Evolutionary conservation across 495 filamentous ascomycete species (phyloP).

Genomic region (Symbiotaphrina buchneri): DNA sequence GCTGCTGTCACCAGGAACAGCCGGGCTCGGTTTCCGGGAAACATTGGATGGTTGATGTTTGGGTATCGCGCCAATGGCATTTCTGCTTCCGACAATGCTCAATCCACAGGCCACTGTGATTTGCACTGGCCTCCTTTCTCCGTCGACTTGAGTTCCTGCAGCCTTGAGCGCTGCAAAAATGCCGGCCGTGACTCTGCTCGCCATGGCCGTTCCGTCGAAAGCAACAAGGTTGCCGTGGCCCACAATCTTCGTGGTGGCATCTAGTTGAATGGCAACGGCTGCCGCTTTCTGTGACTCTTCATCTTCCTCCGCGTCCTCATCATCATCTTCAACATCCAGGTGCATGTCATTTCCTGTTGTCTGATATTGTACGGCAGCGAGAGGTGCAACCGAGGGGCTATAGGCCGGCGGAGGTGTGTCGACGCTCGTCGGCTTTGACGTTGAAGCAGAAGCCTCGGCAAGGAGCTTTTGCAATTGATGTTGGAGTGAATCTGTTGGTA

Average conservation of each 20-base stretch:
- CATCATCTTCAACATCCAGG: conserved; percentile 1
- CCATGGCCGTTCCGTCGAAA: conserved; percentile 1
- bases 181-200: background rate
- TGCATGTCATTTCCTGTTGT: background rate
- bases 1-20: background rate
- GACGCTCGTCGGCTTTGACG: background rate
- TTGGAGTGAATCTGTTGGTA: background rate
- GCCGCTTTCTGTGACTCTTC: background rate
- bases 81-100: conserved; percentile 1
- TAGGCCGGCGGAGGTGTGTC: conserved; percentile 3
- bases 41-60: too few relatives aligned
- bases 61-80: conserved; percentile 1
- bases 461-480: conserved; percentile 1
- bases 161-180: background rate
- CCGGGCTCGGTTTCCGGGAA: too few relatives aligned
- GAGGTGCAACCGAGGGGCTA: background rate
- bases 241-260: conserved; percentile 2
- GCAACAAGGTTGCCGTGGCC: conserved; percentile 4
- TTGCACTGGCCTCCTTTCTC: conserved; percentile 1
- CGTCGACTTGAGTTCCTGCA: background rate
- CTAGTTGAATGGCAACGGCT: conserved; percentile 1
- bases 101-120: conserved; percentile 3
- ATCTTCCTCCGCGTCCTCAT: conserved; percentile 1
- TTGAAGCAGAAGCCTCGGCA: background rate
- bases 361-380: background rate